phyloP scores from a whole-genome alignment of 768 basidiomycete genomes.

The Podaxis sp. region DNA sequence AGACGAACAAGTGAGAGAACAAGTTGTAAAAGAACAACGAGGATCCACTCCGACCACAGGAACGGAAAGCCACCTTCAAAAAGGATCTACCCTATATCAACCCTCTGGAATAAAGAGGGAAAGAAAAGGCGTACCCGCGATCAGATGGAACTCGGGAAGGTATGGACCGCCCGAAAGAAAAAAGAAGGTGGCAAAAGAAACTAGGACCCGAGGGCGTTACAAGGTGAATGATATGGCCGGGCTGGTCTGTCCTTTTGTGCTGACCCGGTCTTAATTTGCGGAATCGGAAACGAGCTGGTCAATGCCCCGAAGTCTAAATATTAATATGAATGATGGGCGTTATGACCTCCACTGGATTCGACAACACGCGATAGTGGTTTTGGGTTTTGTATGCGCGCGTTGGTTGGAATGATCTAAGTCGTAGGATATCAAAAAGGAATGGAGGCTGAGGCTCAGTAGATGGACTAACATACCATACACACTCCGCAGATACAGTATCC shows the following conservation, averaged over 20 bases:
- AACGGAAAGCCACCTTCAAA: background rate
- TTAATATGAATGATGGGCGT: background rate
- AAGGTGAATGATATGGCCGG: background rate
- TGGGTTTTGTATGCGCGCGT: background rate
- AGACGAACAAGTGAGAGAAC: background rate
- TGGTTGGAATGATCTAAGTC: background rate
- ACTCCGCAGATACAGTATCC: background rate
- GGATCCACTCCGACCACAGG: background rate
- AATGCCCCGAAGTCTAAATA: background rate
- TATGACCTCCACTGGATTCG: background rate
- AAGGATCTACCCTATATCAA: constrained; percentile 9
- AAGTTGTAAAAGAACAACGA: constrained; percentile 4
- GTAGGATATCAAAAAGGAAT: background rate
- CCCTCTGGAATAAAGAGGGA: background rate
- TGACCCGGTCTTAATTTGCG: background rate
- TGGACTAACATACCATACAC: background rate
- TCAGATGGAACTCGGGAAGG: background rate
- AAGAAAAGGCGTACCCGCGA: constrained; percentile 1
- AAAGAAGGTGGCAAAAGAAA: background rate
- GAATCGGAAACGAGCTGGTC: background rate
- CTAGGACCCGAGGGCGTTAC: background rate
- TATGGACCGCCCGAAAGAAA: background rate
- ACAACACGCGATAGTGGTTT: background rate
- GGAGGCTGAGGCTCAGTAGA: background rate
- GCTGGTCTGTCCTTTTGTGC: background rate